A percentile compares a stretch with the other conserved stretches of the same genome.
phyloP scores from a whole-genome alignment of 441 rosid genomes.

The Francoa sonchifolia region DNA sequence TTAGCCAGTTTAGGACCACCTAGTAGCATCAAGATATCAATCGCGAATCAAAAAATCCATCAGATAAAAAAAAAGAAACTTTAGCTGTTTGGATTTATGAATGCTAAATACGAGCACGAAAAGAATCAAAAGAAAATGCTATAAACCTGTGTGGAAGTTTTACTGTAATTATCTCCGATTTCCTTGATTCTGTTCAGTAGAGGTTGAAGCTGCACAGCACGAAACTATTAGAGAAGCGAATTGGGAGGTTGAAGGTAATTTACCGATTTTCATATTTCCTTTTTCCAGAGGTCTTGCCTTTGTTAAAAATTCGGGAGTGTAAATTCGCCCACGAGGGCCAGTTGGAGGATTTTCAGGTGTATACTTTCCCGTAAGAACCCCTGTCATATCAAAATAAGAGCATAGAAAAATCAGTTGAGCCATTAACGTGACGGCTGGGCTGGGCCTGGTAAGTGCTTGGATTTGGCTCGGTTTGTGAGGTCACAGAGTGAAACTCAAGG shows the following conservation, averaged over 20 bases:
- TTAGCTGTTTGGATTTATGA: no score
- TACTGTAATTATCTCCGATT: constrained; percentile 50
- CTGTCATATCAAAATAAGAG: constrained; percentile 34
- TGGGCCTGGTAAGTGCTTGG: no score
- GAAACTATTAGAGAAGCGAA: constrained; percentile 10
- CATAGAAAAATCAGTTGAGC: background rate
- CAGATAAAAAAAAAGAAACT: no score
- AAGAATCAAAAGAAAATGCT: no score
- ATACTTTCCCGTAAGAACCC: constrained; percentile 90
- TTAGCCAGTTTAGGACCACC: constrained; percentile 92
- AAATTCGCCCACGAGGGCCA: constrained; percentile 73
- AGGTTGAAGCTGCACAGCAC: constrained; percentile 61
- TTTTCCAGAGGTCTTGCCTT: constrained; percentile 28
- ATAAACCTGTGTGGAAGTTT: constrained; percentile 83
- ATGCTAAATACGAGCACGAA: no score
- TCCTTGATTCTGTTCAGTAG: constrained; percentile 53
- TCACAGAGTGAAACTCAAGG: no score
- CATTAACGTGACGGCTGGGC: no score
- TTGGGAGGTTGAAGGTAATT: background rate
- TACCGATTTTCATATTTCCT: background rate
- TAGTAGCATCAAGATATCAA: constrained; percentile 8
- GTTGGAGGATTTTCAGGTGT: constrained; percentile 75
- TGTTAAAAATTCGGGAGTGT: constrained; percentile 58
- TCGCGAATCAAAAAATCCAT: background rate
- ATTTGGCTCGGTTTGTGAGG: no score